Percentiles rank a stretch among this genome's conserved stretches.
These are phyloP conservation scores for Paradendryphiella salina DNA, from an alignment of 2,329 filamentous ascomycete species.

Conservation along the genomic window DNA sequence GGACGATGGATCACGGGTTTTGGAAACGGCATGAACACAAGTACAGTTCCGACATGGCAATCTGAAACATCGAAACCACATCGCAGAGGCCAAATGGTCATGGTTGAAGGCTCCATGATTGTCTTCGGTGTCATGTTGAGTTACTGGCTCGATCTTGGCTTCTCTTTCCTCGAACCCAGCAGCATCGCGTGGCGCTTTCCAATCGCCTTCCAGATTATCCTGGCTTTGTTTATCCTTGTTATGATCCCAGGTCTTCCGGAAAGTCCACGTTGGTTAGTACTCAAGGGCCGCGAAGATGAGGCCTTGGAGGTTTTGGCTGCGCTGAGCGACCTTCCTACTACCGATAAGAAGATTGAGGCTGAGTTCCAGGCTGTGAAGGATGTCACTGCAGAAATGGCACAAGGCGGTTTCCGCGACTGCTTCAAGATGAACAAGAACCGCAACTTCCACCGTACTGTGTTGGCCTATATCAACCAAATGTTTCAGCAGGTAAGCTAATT, in stretches of 20 bases:
- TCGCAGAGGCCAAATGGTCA: slow-evolving; percentile 52
- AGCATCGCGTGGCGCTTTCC: slow-evolving; percentile 54
- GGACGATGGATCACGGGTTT: slow-evolving; percentile 57
- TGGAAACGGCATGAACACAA: slow-evolving; percentile 46
- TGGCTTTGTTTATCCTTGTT: slow-evolving; percentile 60
- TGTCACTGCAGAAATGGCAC: slow-evolving; percentile 44
- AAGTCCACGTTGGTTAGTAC: slow-evolving; percentile 56
- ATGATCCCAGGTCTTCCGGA: slow-evolving; percentile 49
- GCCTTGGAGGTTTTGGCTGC: slow-evolving; percentile 44
- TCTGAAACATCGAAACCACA: slow-evolving; percentile 54
- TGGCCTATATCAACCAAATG: slow-evolving; percentile 52
- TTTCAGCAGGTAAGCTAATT: slow-evolving; percentile 49
- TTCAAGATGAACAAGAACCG: slow-evolving; percentile 59
- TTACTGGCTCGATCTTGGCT: slow-evolving; percentile 50
- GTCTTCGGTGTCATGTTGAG: slow-evolving; percentile 51
- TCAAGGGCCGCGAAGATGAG: slow-evolving; percentile 56
- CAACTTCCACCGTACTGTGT: slow-evolving; percentile 50
- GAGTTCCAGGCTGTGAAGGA: slow-evolving; percentile 46
- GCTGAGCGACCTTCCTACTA: slow-evolving; percentile 45
- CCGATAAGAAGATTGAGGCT: slow-evolving; percentile 45
- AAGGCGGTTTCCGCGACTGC: slow-evolving; percentile 59
- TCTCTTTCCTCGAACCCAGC: slow-evolving; percentile 55
- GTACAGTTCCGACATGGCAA: slow-evolving; percentile 52
- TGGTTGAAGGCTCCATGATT: slow-evolving; percentile 54
- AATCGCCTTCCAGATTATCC: slow-evolving; percentile 60